These are phyloP conservation scores for Diaporthe caulivora DNA, from an alignment of 2,329 filamentous ascomycete genomes.

Conservation along the genomic window DNA sequence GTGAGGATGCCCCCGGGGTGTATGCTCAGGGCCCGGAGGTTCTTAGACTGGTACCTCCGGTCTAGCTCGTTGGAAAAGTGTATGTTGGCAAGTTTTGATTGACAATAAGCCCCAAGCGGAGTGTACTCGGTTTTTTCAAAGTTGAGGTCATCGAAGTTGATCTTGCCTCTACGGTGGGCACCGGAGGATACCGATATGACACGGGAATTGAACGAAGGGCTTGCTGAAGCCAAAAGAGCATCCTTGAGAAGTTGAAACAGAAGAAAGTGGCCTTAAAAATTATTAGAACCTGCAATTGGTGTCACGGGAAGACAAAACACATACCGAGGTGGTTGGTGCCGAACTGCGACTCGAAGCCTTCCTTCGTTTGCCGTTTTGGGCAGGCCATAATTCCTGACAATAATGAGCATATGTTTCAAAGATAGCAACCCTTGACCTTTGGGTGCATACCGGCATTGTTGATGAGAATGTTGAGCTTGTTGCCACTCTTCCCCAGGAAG, in stretches of 20 bases:
- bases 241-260: slow-evolving; percentile 53
- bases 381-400: slow-evolving; percentile 54
- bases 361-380: slow-evolving; percentile 50
- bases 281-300: background rate
- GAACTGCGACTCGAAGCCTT: slow-evolving; percentile 62
- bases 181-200: slow-evolving; percentile 55
- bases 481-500: slow-evolving; percentile 45
- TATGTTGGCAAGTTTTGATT: slow-evolving; percentile 53
- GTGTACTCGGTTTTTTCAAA: slow-evolving; percentile 18
- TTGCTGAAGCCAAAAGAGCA: slow-evolving; percentile 51
- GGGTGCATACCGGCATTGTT: slow-evolving; percentile 52
- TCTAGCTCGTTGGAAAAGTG: slow-evolving; percentile 49
- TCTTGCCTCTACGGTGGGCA: slow-evolving; percentile 48
- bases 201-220: slow-evolving; percentile 51
- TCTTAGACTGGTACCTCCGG: slow-evolving; percentile 38
- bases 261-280: slow-evolving; percentile 52
- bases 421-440: slow-evolving; percentile 44
- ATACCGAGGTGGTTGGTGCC: slow-evolving; percentile 59
- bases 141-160: slow-evolving; percentile 28
- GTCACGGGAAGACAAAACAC: background rate
- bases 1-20: slow-evolving; percentile 54
- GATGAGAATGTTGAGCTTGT: slow-evolving; percentile 44
- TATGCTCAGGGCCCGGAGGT: slow-evolving; percentile 54
- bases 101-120: slow-evolving; percentile 46
- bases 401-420: slow-evolving; percentile 38